Evolutionary conservation across 1,284 basidiomycete genomes (phyloP).

Genomic region (Trametes polyzona): DNA sequence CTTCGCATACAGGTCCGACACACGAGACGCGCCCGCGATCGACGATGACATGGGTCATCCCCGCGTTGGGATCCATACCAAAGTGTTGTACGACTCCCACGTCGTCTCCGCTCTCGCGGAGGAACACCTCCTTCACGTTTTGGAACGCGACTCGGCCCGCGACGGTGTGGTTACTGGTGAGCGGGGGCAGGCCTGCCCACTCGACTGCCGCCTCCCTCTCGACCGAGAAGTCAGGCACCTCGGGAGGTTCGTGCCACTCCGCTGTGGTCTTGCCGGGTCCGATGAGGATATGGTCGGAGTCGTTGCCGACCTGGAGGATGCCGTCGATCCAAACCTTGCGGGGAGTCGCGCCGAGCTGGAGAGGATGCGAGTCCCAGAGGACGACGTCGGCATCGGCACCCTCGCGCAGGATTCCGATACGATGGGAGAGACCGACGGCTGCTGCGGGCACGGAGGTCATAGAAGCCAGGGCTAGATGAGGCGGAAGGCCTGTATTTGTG

Average conservation of each 20-base stretch:
- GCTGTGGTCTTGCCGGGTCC: conserved; percentile 32
- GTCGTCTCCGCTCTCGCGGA: conserved; percentile 25
- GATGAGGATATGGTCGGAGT: conserved; percentile 47
- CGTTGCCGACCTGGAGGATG: conserved; percentile 58
- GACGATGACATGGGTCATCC: conserved; percentile 32
- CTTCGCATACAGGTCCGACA: conserved; percentile 26
- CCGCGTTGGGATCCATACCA: conserved; percentile 12
- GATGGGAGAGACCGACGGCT: conserved; percentile 79
- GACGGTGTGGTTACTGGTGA: conserved; percentile 43
- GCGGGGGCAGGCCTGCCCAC: conserved; percentile 70
- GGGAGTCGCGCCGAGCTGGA: conserved; percentile 76
- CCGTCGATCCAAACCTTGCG: conserved; percentile 79
- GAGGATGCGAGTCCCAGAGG: conserved; percentile 81
- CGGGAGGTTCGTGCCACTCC: conserved; percentile 51
- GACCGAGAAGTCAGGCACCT: conserved; percentile 63
- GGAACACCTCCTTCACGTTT: conserved; percentile 57
- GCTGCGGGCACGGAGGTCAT: conserved; percentile 83
- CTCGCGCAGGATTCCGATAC: conserved; percentile 74
- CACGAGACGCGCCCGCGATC: conserved; percentile 31
- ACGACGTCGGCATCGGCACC: conserved; percentile 66
- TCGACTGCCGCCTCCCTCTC: conserved; percentile 59
- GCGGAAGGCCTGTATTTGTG: conserved; percentile 45
- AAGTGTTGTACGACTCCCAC: conserved; percentile 12
- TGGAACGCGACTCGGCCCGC: conserved; percentile 54
- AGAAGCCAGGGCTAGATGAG: conserved; percentile 65